Percentiles rank a stretch among this genome's conserved stretches.
Evolutionary conservation across 768 basidiomycete genomes (phyloP).

Genomic region (Russula lepida): DNA sequence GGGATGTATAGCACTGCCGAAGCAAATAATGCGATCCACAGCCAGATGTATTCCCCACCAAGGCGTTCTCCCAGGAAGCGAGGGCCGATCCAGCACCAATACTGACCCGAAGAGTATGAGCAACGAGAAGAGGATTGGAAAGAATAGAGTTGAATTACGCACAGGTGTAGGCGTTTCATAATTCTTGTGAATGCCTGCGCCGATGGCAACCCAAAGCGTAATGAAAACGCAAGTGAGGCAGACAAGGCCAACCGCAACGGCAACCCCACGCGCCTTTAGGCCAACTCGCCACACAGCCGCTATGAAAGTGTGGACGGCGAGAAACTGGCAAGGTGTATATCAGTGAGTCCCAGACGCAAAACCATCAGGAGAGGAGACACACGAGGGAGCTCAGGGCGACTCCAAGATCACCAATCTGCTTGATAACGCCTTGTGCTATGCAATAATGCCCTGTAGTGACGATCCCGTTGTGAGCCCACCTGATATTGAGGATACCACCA

Average conservation of each 20-base stretch:
- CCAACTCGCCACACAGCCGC: constrained; percentile 31
- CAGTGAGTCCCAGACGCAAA: background rate
- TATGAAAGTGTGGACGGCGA: constrained; percentile 36
- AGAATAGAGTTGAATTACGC: background rate
- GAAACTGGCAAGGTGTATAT: background rate
- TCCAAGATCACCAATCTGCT: constrained; percentile 37
- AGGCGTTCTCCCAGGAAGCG: background rate
- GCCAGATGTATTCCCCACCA: background rate
- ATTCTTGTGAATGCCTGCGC: constrained; percentile 21
- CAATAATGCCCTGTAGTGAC: constrained; percentile 32
- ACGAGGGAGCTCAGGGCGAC: constrained; percentile 23
- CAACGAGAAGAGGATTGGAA: background rate
- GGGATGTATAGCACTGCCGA: background rate
- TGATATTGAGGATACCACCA: constrained; percentile 32
- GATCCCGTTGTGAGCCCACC: constrained; percentile 31
- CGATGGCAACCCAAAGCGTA: constrained; percentile 31
- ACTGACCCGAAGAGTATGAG: background rate
- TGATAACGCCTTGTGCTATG: constrained; percentile 33
- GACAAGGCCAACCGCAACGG: constrained; percentile 23
- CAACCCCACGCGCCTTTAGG: constrained; percentile 25
- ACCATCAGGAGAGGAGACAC: background rate
- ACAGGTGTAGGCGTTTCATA: constrained; percentile 31
- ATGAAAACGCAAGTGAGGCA: constrained; percentile 5
- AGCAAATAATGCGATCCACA: background rate
- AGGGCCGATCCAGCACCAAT: background rate